These are phyloP conservation scores for Coniochaeta hoffmannii DNA, from an alignment of 2,329 filamentous ascomycete genomes.

Conservation along the genomic window DNA sequence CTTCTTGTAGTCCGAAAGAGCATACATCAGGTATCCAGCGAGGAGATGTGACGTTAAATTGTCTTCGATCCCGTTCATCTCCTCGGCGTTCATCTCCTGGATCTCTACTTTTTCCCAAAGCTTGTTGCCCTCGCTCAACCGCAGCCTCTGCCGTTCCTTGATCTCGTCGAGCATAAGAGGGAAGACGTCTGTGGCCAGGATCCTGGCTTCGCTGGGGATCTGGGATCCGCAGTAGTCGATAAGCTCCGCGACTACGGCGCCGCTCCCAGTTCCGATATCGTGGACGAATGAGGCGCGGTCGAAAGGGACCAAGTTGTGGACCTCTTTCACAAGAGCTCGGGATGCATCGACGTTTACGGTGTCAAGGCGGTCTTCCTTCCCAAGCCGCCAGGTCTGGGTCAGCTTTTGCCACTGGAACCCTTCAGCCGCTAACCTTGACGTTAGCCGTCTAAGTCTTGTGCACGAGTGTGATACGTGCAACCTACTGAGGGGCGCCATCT, in stretches of 20 bases:
- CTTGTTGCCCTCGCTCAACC: background rate
- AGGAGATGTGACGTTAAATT: background rate
- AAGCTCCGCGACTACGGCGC: background rate
- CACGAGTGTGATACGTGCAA: too few relatives aligned
- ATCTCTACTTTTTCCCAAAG: background rate
- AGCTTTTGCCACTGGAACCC: conserved; percentile 7
- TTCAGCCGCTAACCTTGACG: too few relatives aligned
- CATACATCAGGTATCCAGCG: background rate
- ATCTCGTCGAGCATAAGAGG: background rate
- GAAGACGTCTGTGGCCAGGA: background rate
- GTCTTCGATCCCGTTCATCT: background rate
- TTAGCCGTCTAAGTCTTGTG: too few relatives aligned
- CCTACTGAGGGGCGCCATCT: background rate
- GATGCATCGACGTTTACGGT: background rate
- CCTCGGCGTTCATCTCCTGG: background rate
- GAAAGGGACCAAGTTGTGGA: background rate
- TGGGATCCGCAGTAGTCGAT: background rate
- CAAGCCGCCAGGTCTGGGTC: background rate
- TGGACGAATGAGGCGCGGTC: background rate
- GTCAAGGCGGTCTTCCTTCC: background rate
- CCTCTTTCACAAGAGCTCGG: background rate
- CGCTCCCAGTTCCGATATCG: conserved; percentile 2
- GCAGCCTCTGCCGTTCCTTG: background rate
- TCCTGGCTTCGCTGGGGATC: background rate
- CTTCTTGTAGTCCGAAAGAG: background rate